Base-by-base conservation (phyloP, 371 early-diverging fungal species). In the Rhizopus delemar region DNA sequence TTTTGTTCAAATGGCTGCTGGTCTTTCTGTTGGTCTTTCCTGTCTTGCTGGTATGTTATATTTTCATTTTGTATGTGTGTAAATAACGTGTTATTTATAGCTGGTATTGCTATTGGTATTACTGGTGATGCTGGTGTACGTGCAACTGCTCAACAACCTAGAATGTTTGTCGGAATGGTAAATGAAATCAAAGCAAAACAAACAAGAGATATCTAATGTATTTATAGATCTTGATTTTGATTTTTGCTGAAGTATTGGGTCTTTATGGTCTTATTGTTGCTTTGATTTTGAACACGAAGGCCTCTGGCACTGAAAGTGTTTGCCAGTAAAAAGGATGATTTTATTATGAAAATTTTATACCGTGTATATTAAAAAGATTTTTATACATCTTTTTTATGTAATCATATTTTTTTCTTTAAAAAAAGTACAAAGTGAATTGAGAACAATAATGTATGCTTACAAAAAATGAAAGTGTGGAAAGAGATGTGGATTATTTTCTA, bases 181-280 rank as follows among this genome's bases (percentile, higher is more conserved):
- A 54, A 50, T 58, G 22, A 43, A 43, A 43, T 2, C 8, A 15
- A 5, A n/a, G 5, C 8, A 43, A 43, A 43, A 43, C 6, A 43
- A 43, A 43, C 2, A 43, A 39, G n/a, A 53, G 28, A 51, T 52
- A 57, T 39, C 6, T 8, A 36, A 36, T 36, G 11, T 8, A 1
- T 36, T 8, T 63, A 35, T 69, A 75, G 81, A 72, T 80, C 55
- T 84, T 98, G 70, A 95, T 98, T 57, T 88, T 98, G 60, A 97
- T 98, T 91, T 98, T 98, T 74, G 98, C 99, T 65, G 99, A 98
- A 89, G 98, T 98, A 31, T 83, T 98, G 77, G 96, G 93, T 70
- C 81, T 93, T 62, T 91, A 90, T 62, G 96, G 98, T 45, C 86
- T 96, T 48, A 96, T 98, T 70, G 95, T 98, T 38, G 93, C 94